phyloP scores from a whole-genome alignment of 306 rosid genomes.

The Adenanthera pavonina region DNA sequence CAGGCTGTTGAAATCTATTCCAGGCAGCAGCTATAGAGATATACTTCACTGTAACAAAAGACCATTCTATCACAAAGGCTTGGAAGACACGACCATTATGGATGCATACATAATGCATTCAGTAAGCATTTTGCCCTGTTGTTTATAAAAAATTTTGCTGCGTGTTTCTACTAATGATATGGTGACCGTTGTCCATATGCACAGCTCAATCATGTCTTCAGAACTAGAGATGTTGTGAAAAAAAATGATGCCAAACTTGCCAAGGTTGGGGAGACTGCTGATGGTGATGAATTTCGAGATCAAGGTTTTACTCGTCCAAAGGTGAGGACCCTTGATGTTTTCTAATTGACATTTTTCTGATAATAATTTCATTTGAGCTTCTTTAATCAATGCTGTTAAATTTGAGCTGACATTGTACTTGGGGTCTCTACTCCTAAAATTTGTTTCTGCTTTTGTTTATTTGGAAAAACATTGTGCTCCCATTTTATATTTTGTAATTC shows the following conservation, averaged over 20 bases:
- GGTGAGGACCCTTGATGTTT: conserved; percentile 57
- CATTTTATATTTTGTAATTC: not conserved
- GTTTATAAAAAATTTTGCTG: conserved; percentile 19
- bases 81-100: conserved; percentile 68
- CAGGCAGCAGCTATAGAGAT: conserved; percentile 87
- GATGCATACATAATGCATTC: conserved; percentile 88
- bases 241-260: conserved; percentile 73
- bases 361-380: conserved; percentile 20
- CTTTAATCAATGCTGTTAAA: not conserved
- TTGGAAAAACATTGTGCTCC: not conserved
- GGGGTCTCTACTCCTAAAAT: not conserved
- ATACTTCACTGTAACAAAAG: conserved; percentile 81
- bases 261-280: conserved; percentile 55
- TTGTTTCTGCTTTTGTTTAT: not conserved
- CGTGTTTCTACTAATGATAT: conserved; percentile 29
- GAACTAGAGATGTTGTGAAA: conserved; percentile 70
- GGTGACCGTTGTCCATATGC: conserved; percentile 35
- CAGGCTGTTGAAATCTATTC: conserved; percentile 37
- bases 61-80: conserved; percentile 86
- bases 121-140: conserved; percentile 55
- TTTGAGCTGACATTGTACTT: conserved; percentile 3
- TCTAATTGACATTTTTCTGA: not conserved
- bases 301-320: conserved; percentile 97
- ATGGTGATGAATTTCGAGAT: conserved; percentile 71
- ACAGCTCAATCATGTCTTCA: conserved; percentile 92